These are phyloP conservation scores for Amaranthus cruentus DNA, from an alignment of 148 eudicot genomes.

Conservation along the genomic window DNA sequence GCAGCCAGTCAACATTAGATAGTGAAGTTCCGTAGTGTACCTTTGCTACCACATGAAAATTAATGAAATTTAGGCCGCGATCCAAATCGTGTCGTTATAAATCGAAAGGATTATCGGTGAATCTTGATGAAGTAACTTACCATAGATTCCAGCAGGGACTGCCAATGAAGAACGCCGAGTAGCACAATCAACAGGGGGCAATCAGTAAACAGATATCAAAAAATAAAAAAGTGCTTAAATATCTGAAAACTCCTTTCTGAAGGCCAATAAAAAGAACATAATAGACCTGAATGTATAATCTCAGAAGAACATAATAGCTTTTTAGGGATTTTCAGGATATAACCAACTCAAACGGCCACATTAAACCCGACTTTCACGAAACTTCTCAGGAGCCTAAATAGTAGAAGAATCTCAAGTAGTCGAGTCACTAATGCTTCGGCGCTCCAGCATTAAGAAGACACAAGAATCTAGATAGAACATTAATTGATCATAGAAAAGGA, in stretches of 20 bases:
- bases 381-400: not conserved
- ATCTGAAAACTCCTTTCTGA: no score
- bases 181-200: constrained; percentile 18
- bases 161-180: constrained; percentile 24
- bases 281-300: not conserved
- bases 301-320: not conserved
- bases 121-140: constrained; percentile 43
- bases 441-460: not conserved
- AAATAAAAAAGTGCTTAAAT: not conserved
- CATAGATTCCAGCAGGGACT: constrained; percentile 99
- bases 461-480: not conserved
- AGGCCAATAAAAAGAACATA: no score
- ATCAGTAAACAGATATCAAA: constrained; percentile 18
- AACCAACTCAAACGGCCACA: not conserved
- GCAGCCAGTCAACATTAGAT: constrained; percentile 94
- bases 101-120: not conserved
- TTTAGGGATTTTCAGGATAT: not conserved
- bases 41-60: constrained; percentile 53
- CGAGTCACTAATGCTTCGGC: not conserved
- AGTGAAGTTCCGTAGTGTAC: constrained; percentile 85
- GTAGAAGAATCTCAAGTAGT: not conserved
- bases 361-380: not conserved
- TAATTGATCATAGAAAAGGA: not conserved
- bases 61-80: not conserved
- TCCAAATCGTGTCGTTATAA: constrained; percentile 3